Base-by-base conservation (phyloP, 2,329 filamentous ascomycete genomes). In the Fusarium floridanum region DNA sequence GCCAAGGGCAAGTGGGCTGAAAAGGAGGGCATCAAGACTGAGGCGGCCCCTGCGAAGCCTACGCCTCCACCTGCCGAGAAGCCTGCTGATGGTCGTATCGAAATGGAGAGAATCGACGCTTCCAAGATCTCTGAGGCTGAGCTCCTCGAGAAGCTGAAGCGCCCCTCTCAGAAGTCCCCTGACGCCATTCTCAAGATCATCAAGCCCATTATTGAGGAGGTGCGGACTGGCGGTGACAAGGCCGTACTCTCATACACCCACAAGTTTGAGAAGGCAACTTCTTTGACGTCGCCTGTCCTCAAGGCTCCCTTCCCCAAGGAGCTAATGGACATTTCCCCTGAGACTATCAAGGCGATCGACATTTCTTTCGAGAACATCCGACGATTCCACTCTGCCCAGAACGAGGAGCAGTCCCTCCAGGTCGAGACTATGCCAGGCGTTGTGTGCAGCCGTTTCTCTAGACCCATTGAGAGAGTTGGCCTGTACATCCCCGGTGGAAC, bases 361-460 rank as follows among this genome's bases (percentile, higher is more conserved):
- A 84, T 94, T 39, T 98, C 95, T 0, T 98, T 93, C 79, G 94
- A 97, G 79, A 99, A 99, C 81, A 99, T 99, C 79, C 89, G 91
- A 78, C 94, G 93, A 79, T 99, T 99, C 87, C 97, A 99, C 85
- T 90, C 93, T 16, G 96, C 96, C 0, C 97, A 99, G 80, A 93
- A 93, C 80, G 94, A 97, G 76, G 91, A 94, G 29, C 93, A 95
- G 82, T 89, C 94, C 2, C 87, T 99, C 8, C 85, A 91, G 66
- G 94, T 99, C 9, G 96, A 98, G 86, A 99, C 97, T 1, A 99
- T 99, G 97, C 97, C 97, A 1, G 97, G 97, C 36, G 95, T 99
- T 5, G 88, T 97, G 32, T 99, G 97, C 86, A 97, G 94, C 73
- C 94, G 97, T 68, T 98, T 99, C 85, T 92, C 92, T 14, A 90